Percentiles rank a stretch among this genome's conserved stretches.
phyloP scores from a whole-genome alignment of 352 stramenopile species.

The Blastocystis hominis region DNA sequence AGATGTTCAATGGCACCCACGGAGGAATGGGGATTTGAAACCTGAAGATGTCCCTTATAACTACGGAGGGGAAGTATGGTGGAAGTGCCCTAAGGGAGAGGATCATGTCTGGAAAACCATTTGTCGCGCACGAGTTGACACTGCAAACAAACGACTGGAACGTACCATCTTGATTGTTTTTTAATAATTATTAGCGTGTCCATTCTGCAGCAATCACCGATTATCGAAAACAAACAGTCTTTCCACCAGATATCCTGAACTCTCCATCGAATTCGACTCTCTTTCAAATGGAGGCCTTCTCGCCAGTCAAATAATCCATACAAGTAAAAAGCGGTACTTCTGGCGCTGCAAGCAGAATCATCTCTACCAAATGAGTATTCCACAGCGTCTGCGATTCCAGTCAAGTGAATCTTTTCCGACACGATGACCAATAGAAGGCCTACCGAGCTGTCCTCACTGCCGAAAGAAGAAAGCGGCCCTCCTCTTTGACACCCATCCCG shows the following conservation, averaged over 20 bases:
- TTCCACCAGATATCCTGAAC: background rate
- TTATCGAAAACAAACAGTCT: conserved; percentile 27
- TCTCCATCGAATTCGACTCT: background rate
- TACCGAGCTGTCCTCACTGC: background rate
- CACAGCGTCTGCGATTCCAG: background rate
- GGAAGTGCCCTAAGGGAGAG: conserved; percentile 45
- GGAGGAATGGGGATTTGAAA: background rate
- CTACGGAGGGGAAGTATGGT: conserved; percentile 36
- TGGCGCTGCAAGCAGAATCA: conserved; percentile 35
- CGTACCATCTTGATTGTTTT: background rate
- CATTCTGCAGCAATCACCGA: conserved; percentile 19
- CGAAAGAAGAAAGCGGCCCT: background rate
- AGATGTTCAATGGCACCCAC: background rate
- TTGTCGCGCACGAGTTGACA: background rate
- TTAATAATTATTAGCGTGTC: conserved; percentile 6
- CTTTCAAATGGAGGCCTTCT: background rate
- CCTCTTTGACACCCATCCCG: conserved; percentile 1
- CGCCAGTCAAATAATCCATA: conserved; percentile 7
- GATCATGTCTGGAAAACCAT: conserved; percentile 40
- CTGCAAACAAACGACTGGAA: background rate
- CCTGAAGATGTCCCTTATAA: conserved; percentile 10
- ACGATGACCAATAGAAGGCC: background rate
- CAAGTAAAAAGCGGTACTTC: background rate
- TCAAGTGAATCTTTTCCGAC: background rate
- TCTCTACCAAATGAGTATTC: background rate